A percentile compares a stretch with the other conserved stretches of the same genome.
These are phyloP conservation scores for Dendryphion nanum DNA, from an alignment of 2,329 filamentous ascomycete species.

Conservation along the genomic window DNA sequence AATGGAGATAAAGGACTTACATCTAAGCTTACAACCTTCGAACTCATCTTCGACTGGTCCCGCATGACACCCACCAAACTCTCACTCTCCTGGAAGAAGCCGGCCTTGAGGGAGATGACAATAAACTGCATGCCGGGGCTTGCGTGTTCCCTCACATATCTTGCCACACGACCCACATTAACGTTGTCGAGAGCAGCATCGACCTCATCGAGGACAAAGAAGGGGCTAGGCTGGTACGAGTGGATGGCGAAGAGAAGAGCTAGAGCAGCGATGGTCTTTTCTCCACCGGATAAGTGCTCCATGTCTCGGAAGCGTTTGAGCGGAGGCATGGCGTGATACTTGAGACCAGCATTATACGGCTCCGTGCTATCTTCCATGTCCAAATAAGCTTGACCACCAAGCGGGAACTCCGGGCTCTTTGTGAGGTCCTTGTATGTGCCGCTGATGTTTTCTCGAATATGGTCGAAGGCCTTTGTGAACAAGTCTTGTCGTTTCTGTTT, in stretches of 20 bases:
- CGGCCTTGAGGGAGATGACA: slow-evolving; percentile 93
- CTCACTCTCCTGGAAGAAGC: slow-evolving; percentile 94
- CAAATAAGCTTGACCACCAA: slow-evolving; percentile 86
- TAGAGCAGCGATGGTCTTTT: slow-evolving; percentile 97
- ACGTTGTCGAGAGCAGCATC: slow-evolving; percentile 98
- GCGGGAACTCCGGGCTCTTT: slow-evolving; percentile 81
- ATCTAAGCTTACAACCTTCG: slow-evolving; percentile 88
- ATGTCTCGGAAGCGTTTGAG: slow-evolving; percentile 98
- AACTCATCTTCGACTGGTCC: slow-evolving; percentile 91
- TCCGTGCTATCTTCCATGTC: slow-evolving; percentile 96
- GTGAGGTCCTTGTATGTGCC: slow-evolving; percentile 95
- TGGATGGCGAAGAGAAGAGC: slow-evolving; percentile 97
- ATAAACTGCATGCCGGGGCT: slow-evolving; percentile 99
- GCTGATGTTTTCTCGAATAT: slow-evolving; percentile 93
- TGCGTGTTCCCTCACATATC: slow-evolving; percentile 91
- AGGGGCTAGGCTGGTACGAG: slow-evolving; percentile 90
- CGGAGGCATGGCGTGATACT: slow-evolving; percentile 98
- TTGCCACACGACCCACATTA: slow-evolving; percentile 93
- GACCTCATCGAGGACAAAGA: slow-evolving; percentile 97
- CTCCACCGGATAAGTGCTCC: slow-evolving; percentile 95
- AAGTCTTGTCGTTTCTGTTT: slow-evolving; percentile 82
- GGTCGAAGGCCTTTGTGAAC: slow-evolving; percentile 92
- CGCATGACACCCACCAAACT: slow-evolving; percentile 93
- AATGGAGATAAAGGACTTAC: no score
- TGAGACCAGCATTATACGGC: slow-evolving; percentile 92